Evolutionary conservation across 441 rosid species (phyloP), one percentile per base, ranked within the genome.

Genomic region (Adansonia rubrostipa): DNA sequence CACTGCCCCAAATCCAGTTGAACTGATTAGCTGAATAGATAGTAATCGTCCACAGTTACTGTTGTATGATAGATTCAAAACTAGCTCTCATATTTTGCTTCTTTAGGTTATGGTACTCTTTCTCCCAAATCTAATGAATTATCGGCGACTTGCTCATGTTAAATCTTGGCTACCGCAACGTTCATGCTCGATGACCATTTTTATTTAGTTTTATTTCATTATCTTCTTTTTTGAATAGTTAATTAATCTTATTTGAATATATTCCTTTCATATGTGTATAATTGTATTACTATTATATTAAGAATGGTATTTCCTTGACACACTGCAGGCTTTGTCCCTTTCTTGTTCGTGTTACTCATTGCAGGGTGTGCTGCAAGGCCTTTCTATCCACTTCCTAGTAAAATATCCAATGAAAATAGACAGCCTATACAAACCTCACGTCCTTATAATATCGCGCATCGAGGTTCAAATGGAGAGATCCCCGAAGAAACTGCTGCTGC

Each of bases 401-500:
- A 90, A 82, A 36, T 50, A 66, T 64, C 40, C 13, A 60, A 78
- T 79, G 85, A 80, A 50, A 53, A 47, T 28, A 91, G 79, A 82
- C 89, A 80, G 78, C 91, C 91, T 14, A 78, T 94, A 65, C 99
- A 96, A 87, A 92, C 99, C 78, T 90, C 86, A 51, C 97, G 97
- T 73, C 92, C 98, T 0, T 94, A 84, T 77, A 96, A 96, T 64
- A 74, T 96, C 76, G 98, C 98, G 13, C 99, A 96, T 83, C 84
- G 99, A 79, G 99, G 99, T 83, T 91, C 98, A 57, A 93, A 93
- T 78, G 98, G 98, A 71, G 98, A 93, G 85, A 51, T 94, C 71
- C 98, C 99, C 9, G 98, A 96, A 90, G 99, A 90, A 90, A 94
- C 98, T 74, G 90, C 92, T 80, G 90, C 92, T 79, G 92, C 98